Evolutionary conservation across 202 grass and related monocot genomes (phyloP), one percentile per base, ranked within the genome.

Genomic region (Setaria italica): DNA sequence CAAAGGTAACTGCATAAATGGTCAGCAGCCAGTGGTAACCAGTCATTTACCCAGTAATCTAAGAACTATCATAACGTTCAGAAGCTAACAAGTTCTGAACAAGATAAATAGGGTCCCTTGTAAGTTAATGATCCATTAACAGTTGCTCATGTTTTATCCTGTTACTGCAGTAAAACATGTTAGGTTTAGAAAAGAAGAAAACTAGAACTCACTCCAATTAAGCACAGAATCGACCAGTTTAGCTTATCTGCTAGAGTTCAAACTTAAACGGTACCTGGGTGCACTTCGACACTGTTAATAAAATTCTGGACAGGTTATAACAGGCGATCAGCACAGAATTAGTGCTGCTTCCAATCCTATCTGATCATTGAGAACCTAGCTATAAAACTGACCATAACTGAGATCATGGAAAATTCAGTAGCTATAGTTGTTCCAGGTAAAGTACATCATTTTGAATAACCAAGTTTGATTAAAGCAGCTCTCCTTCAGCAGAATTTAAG

Each of bases 51-150:
- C 39, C 41, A 50, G 37, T 59, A 70, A 71, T 82, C 9, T 43
- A 29, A 17, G 20, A 56, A 55, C 8, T 56, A 67, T 69, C 50
- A 68, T 7, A 41, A 30, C 11, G 39, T 80, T 48, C 67, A 81
- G 50, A 81, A 81, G 39, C 65, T 25, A 70, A 70, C 65, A 50
- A 45, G 50, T 58, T 81, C 21, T 21, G 1, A 5, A 20, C 50
- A 45, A 70, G 34, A 70, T 37, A 70, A 32, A 54, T 57, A 57
- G 34, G 37, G 12, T 50, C 50, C 15, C 9, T 56, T 68, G 7
- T 25, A 43, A 54, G 25, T 25, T 5, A 80, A 80, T 68, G 48
- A 34, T 68, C 33, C 48, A 68, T 25, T 57, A 55, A 55, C 2
- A 9, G 55, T 7, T 42, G 34, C 20, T 55, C 19, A 9, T 80